Base-by-base conservation (phyloP, 2,329 filamentous ascomycete species). In the Davidsoniella eucalypti region DNA sequence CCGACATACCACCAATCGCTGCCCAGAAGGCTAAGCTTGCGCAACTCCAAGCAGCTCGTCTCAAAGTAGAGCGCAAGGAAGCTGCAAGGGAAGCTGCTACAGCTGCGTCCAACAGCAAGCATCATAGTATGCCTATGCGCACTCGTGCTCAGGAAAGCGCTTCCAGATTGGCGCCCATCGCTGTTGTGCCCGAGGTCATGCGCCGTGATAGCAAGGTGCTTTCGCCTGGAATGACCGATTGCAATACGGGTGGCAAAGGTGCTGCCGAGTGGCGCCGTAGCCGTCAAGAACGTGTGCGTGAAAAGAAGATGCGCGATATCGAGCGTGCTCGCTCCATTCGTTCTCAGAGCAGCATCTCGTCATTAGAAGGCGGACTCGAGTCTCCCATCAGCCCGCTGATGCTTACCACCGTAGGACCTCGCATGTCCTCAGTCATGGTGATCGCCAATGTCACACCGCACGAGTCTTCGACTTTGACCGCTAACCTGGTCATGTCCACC, bases 221-320 rank as follows among this genome's bases (percentile, higher is more conserved):
- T 10, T 39, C 52, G 2, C 41, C 46, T 23, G 26, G 6, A 5
- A 33, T 33, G 26, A 33, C 7, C 10, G 26, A 33, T 10, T 33
- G 26, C 5, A 12, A 33, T 12, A 10, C 26, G 7, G 1, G 26
- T 33, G 4, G 8, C 8, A 33, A 33, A 33, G 26, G 26, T 33
- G 26, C 26, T 33, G 17, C 51, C 9, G 54, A 54, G 12, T 53
- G 48, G 49, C 45, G 53, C 12, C 48, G 44, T 17, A 44, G 33
- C 18, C 51, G 54, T 10, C 51, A 53, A 21, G 65, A 68, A 5
- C 61, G 59, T 43, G 67, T 69, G 4, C 63, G 61, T 18, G 64
- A 67, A 16, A 63, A 61, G 56, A 68, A 67, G 53, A 59, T 60
- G 47, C 60, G 65, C 14, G 67, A 69, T 33, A 60, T 69, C 52